phyloP scores from a whole-genome alignment of 1,284 basidiomycete genomes.

The Apiotrichum siamense region DNA sequence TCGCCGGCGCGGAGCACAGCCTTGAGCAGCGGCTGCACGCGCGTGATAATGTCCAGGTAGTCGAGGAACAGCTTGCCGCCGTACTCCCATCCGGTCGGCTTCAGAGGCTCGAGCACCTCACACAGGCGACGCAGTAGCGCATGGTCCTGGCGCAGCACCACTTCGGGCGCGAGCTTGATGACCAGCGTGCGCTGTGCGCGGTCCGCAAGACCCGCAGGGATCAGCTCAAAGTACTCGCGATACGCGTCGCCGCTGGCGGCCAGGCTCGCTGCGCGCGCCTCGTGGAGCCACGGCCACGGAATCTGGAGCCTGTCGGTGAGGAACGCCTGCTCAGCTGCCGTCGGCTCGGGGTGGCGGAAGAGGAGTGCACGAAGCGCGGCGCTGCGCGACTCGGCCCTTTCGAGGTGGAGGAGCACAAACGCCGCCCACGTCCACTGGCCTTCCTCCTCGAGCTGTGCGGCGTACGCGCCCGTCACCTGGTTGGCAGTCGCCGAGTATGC shows the following conservation, averaged over 20 bases:
- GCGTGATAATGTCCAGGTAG: constrained; percentile 31
- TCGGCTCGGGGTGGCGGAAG: constrained; percentile 60
- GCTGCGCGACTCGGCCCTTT: constrained; percentile 65
- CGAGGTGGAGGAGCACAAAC: constrained; percentile 85
- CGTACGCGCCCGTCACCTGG: constrained; percentile 73
- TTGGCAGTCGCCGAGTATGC: constrained; percentile 73
- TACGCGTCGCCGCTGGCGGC: constrained; percentile 56
- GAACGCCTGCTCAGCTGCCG: constrained; percentile 68
- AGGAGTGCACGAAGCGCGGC: constrained; percentile 77
- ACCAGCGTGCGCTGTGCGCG: constrained; percentile 77
- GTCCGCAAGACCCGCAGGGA: constrained; percentile 63
- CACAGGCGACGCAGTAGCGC: constrained; percentile 70
- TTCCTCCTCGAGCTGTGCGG: constrained; percentile 73
- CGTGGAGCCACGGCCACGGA: constrained; percentile 77
- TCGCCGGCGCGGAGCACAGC: constrained; percentile 21
- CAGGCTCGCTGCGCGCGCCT: constrained; percentile 49
- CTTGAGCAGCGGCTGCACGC: constrained; percentile 29
- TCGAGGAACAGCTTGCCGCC: constrained; percentile 56
- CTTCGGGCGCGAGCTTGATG: constrained; percentile 80
- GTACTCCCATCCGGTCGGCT: constrained; percentile 67
- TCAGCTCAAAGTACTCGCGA: constrained; percentile 69
- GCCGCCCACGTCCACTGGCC: constrained; percentile 79
- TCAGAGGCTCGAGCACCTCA: constrained; percentile 57
- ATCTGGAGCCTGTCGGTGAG: constrained; percentile 70
- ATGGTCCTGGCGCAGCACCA: constrained; percentile 71